Evolutionary conservation across 306 rosid genomes (phyloP), one percentile per base, ranked within the genome.

Genomic region (Rosa chinensis): DNA sequence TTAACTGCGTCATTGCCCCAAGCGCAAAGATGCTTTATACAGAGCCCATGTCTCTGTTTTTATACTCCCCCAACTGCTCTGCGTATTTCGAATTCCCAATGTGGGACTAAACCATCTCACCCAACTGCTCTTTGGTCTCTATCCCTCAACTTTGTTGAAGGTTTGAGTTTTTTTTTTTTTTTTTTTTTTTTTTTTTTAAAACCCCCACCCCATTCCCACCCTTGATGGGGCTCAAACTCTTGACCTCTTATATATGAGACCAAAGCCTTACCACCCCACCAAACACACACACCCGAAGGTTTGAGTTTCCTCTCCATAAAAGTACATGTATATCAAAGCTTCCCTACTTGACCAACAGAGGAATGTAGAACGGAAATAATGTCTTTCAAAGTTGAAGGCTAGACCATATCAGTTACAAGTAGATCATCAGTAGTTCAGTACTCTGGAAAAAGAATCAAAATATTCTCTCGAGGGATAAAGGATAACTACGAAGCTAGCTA

Each of bases 1-100:
- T 69, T 1, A 82, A 81, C 85, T 82, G 76, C 85, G 85, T 82
- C 85, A 82, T 82, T 82, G 85, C 85, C 85, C 76, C 79, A 78
- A 82, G 85, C 85, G 85, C 85, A 82, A 82, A 78, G 82, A 82
- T 73, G 0, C 9, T 14, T 6, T 0, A 0, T 0, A 0, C 0
- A 0, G 0, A 0, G 0, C 21, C 11, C 45, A 5, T 25, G 3
- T 1, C 35, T 4, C 40, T 0, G 0, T 0, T 10, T 76, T 63
- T 76, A 76, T 76, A 63, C 0, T 1, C 1, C 9, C 1, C 0
- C 12, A 6, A 10, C 44, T 20, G 2, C 39, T 20, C 7, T 10
- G 6, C 49, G 1, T 20, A 0, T 7, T 1, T 32, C 8, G 0
- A 0, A 2, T 10, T 5, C 6, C 1, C 72, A 16, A 76, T 76